Evolutionary conservation across 139 green algal genomes (phyloP).

Genomic region (Monoraphidium neglectum): DNA sequence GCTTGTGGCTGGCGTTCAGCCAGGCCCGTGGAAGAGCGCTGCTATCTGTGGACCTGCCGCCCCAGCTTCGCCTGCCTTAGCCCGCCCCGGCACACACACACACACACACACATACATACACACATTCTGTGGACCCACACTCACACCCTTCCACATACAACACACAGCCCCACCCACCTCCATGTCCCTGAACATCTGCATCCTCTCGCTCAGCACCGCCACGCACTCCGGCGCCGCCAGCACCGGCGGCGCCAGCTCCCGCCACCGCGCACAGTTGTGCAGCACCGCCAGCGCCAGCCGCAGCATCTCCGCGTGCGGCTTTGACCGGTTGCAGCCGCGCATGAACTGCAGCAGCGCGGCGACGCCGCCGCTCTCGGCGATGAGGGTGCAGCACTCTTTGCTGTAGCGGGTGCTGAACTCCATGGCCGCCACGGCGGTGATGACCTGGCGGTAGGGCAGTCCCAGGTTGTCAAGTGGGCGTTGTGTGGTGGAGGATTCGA

Average conservation of each 20-base stretch:
- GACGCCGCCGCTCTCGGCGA: slow-evolving; percentile 47
- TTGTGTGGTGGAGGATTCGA: too few relatives aligned
- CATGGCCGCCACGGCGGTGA: slow-evolving; percentile 36
- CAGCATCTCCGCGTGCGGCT: slow-evolving; percentile 63
- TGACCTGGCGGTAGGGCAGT: slow-evolving; percentile 35
- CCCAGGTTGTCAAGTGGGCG: too few relatives aligned
- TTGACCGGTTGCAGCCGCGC: slow-evolving; percentile 62
- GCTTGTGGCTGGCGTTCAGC: too few relatives aligned
- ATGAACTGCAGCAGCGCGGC: slow-evolving; percentile 56
- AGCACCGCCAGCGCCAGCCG: slow-evolving; percentile 48
- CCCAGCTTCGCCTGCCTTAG: too few relatives aligned
- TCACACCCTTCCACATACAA: background rate
- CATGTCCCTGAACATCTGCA: slow-evolving; percentile 74
- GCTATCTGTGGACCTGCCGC: too few relatives aligned
- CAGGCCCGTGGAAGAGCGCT: too few relatives aligned
- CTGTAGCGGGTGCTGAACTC: slow-evolving; percentile 53
- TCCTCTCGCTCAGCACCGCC: slow-evolving; percentile 60
- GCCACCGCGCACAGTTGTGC: slow-evolving; percentile 50
- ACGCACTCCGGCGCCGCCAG: slow-evolving; percentile 55
- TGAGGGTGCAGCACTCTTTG: slow-evolving; percentile 59
- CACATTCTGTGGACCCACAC: too few relatives aligned
- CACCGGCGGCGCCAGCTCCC: slow-evolving; percentile 44
- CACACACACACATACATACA: too few relatives aligned
- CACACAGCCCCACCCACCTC: slow-evolving; percentile 29
- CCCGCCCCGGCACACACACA: too few relatives aligned